Percentiles rank a stretch among this genome's conserved stretches.
Conservation (phyloP, 1,284 basidiomycete genomes). For the Cutaneotrichosporon arboriforme region DNA sequence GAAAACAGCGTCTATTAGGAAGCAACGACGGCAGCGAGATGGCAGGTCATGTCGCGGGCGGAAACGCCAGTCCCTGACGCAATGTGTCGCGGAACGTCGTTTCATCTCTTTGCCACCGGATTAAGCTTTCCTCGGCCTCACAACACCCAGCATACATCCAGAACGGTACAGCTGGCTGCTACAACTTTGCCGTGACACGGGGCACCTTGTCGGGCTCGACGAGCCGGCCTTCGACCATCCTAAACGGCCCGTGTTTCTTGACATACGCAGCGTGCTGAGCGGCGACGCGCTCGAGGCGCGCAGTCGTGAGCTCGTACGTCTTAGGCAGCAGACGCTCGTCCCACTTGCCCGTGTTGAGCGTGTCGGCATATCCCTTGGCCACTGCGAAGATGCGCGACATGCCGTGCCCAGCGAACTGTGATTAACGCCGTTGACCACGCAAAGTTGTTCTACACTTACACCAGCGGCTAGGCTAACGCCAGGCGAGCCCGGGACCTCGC, state of each 20-base stretch:
- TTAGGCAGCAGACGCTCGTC: slow-evolving; percentile 19
- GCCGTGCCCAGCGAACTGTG: slow-evolving; percentile 18
- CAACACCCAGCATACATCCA: too few relatives aligned
- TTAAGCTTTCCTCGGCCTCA: too few relatives aligned
- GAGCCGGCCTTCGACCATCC: slow-evolving; percentile 1
- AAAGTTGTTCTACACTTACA: slow-evolving; percentile 2
- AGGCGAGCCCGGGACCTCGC: slow-evolving; percentile 21
- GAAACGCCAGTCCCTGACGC: too few relatives aligned
- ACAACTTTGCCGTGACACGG: background rate
- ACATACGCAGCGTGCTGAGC: background rate
- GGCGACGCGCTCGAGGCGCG: slow-evolving; percentile 15
- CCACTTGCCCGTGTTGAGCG: slow-evolving; percentile 19
- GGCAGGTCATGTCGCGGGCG: too few relatives aligned
- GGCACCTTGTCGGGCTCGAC: background rate
- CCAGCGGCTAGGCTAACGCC: slow-evolving; percentile 22
- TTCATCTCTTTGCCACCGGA: too few relatives aligned
- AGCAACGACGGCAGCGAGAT: too few relatives aligned
- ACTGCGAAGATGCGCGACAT: slow-evolving; percentile 28
- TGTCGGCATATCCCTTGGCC: slow-evolving; percentile 17
- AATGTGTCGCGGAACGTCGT: too few relatives aligned
- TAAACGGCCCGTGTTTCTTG: background rate
- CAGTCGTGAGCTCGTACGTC: slow-evolving; percentile 20
- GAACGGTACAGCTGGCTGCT: background rate
- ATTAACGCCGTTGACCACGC: background rate
- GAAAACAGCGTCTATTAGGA: too few relatives aligned